Conservation (phyloP, 2,329 filamentous ascomycete genomes). For the Ambrosiella xylebori region DNA sequence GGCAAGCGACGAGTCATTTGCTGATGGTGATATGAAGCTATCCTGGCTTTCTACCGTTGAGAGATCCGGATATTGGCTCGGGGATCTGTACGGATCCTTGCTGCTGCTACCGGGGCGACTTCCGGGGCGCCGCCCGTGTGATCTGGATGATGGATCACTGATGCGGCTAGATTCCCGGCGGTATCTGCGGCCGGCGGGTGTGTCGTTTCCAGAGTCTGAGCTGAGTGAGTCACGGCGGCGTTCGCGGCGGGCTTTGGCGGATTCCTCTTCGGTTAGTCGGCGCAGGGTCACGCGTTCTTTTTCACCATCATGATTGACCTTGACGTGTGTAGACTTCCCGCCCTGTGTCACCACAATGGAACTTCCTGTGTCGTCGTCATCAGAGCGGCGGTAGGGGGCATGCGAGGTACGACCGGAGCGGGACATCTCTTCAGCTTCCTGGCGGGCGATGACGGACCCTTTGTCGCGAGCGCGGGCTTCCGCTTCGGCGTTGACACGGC, state of each 20-base stretch:
- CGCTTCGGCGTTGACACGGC: conserved; percentile 28
- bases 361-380: conserved; percentile 15
- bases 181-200: conserved; percentile 30
- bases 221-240: conserved; percentile 34
- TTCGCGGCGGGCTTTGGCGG: conserved; percentile 20
- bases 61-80: conserved; percentile 24
- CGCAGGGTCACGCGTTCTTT: conserved; percentile 45
- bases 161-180: conserved; percentile 28
- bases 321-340: conserved; percentile 35
- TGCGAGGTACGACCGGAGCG: conserved; percentile 9
- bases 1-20: conserved; percentile 24
- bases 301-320: conserved; percentile 31
- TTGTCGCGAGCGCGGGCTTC: conserved; percentile 31
- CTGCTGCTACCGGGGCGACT: conserved; percentile 24
- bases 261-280: conserved; percentile 43
- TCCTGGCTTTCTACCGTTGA: conserved; percentile 31
- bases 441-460: conserved; percentile 30
- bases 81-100: conserved; percentile 40
- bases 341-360: conserved; percentile 25
- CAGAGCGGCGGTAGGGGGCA: conserved; percentile 9
- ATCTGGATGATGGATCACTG: conserved; percentile 8
- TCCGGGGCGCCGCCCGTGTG: conserved; percentile 16
- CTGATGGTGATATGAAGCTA: conserved; percentile 32
- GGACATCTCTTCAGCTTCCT: conserved; percentile 21
- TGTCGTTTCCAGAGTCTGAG: conserved; percentile 40